Conservation (phyloP, 1,139 yeast genomes). For the Pichia sp. region DNA sequence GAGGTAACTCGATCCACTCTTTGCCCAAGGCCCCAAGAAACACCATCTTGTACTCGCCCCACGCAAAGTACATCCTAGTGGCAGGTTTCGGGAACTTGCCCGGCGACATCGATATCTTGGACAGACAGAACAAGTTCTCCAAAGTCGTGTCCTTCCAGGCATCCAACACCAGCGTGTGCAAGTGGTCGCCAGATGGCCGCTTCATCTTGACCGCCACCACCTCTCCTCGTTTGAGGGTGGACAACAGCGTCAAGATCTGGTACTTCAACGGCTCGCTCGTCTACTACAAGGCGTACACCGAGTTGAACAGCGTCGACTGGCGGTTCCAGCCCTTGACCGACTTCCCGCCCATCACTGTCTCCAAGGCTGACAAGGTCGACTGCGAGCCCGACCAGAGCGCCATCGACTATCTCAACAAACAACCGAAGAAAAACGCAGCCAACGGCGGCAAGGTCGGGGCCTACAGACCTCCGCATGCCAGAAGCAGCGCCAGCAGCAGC, state of each 20-base stretch:
- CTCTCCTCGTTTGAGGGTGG: slow-evolving; percentile 94
- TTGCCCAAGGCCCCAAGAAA: slow-evolving; percentile 87
- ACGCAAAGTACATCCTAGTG: slow-evolving; percentile 82
- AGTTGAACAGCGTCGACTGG: slow-evolving; percentile 81
- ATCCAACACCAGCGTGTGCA: slow-evolving; percentile 88
- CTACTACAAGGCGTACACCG: slow-evolving; percentile 73
- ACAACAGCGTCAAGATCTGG: slow-evolving; percentile 92
- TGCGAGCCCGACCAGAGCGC: slow-evolving; percentile 73
- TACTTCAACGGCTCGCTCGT: slow-evolving; percentile 82
- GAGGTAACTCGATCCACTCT: slow-evolving; percentile 83
- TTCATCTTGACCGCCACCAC: slow-evolving; percentile 93
- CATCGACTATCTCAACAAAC: slow-evolving; percentile 47
- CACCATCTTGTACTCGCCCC: slow-evolving; percentile 88
- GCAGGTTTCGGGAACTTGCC: slow-evolving; percentile 98
- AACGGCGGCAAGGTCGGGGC: slow-evolving; percentile 46
- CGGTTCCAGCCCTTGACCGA: slow-evolving; percentile 61
- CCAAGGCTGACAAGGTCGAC: slow-evolving; percentile 38
- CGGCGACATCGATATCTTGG: slow-evolving; percentile 93
- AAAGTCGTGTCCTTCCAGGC: slow-evolving; percentile 85
- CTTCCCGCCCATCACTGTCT: slow-evolving; percentile 47
- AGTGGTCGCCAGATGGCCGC: slow-evolving; percentile 99
- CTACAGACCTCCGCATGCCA: slow-evolving; percentile 26
- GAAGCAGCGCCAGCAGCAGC: slow-evolving; percentile 25
- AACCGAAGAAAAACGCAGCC: slow-evolving; percentile 31
- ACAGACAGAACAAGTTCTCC: slow-evolving; percentile 80